These are phyloP conservation scores for Picea sitchensis DNA, from an alignment of 75 land plant genomes.

Conservation along the genomic window DNA sequence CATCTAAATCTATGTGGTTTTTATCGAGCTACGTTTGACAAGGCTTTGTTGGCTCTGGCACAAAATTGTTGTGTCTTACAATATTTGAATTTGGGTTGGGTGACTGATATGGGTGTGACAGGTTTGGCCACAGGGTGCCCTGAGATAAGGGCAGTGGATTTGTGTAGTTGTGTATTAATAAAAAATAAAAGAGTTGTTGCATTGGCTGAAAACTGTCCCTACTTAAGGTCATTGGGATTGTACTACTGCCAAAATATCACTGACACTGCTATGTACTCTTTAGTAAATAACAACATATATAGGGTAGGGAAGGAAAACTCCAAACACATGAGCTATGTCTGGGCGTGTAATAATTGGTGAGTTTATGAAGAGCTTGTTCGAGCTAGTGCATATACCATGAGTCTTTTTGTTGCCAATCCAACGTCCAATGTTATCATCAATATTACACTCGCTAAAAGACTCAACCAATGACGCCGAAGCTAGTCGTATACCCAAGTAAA, in stretches of 20 bases:
- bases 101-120: slow-evolving; percentile 74
- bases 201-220: slow-evolving; percentile 74
- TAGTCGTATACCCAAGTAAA: no score
- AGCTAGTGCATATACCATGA: no score
- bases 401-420: no score
- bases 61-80: slow-evolving; percentile 63
- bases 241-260: slow-evolving; percentile 95
- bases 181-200: slow-evolving; percentile 94
- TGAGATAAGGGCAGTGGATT: slow-evolving; percentile 69
- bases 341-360: no score
- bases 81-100: slow-evolving; percentile 84
- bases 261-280: slow-evolving; percentile 86
- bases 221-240: slow-evolving; percentile 65
- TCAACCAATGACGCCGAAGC: no score
- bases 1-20: slow-evolving; percentile 88
- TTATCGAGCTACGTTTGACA: slow-evolving; percentile 66
- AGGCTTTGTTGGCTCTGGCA: slow-evolving; percentile 77
- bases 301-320: not conserved
- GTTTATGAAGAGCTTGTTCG: no score
- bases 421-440: no score
- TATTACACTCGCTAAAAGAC: no score
- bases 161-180: slow-evolving; percentile 86
- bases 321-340: no score
- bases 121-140: slow-evolving; percentile 87
- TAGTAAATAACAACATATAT: slow-evolving; percentile 35